These are phyloP conservation scores for Peronospora destructor DNA, from an alignment of 352 stramenopile species.

Conservation along the genomic window DNA sequence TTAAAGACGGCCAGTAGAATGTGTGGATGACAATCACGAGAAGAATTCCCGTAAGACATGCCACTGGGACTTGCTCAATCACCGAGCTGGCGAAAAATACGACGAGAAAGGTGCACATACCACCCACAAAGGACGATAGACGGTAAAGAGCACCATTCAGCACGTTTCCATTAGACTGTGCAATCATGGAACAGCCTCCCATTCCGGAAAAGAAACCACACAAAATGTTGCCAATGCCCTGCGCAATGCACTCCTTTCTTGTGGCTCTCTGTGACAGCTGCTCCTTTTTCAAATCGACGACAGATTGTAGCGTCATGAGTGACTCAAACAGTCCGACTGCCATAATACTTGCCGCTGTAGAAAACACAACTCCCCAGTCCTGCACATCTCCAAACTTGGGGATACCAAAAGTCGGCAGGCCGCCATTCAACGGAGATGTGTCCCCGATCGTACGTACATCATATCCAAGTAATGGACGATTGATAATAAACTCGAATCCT, in stretches of 20 bases:
- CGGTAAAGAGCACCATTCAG: conserved; percentile 74
- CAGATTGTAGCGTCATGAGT: conserved; percentile 90
- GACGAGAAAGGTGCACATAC: conserved; percentile 60
- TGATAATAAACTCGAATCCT: conserved; percentile 84
- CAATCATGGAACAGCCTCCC: conserved; percentile 92
- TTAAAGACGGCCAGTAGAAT: conserved; percentile 87
- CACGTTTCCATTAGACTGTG: conserved; percentile 88
- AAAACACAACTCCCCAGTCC: conserved; percentile 71
- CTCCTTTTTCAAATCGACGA: conserved; percentile 86
- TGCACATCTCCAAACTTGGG: conserved; percentile 41
- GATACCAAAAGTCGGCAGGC: conserved; percentile 45
- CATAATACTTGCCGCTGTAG: conserved; percentile 86
- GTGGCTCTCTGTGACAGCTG: conserved; percentile 52
- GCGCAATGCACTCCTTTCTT: conserved; percentile 77
- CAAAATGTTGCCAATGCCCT: conserved; percentile 89
- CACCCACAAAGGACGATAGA: conserved; percentile 60
- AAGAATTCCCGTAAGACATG: conserved; percentile 82
- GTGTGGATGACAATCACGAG: conserved; percentile 85
- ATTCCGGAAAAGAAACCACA: conserved; percentile 89
- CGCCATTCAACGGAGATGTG: conserved; percentile 47
- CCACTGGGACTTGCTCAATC: conserved; percentile 82
- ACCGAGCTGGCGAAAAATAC: conserved; percentile 76
- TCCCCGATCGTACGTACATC: conserved; percentile 75
- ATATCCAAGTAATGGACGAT: conserved; percentile 62
- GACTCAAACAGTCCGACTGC: conserved; percentile 90